Evolutionary conservation across 441 rosid species (phyloP).

Genomic region (Gossypium gossypioides): DNA sequence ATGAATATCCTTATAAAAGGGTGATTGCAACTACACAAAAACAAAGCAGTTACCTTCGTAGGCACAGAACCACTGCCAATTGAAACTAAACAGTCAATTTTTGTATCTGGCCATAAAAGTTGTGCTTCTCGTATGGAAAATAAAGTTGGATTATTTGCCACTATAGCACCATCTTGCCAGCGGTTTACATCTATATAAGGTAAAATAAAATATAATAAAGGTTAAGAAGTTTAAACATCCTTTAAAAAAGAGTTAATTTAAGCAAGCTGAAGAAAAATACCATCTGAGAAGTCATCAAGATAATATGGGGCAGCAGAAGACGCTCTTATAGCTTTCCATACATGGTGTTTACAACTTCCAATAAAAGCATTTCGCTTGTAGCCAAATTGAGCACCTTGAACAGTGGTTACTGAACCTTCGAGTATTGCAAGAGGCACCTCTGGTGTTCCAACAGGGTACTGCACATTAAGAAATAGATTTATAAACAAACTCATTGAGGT

Average conservation of each 20-base stretch:
- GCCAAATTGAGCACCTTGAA: constrained; percentile 68
- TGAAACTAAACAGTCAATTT: constrained; percentile 85
- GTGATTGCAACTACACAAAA: not conserved
- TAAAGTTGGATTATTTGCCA: constrained; percentile 88
- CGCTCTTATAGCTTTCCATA: constrained; percentile 98
- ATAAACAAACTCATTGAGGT: not conserved
- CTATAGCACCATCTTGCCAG: constrained; percentile 99
- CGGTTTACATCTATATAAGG: constrained; percentile 49
- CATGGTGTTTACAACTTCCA: constrained; percentile 85
- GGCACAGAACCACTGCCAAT: constrained; percentile 95
- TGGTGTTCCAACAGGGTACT: constrained; percentile 91
- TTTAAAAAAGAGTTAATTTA: not conserved
- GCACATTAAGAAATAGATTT: constrained; percentile 20
- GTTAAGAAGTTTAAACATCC: not conserved
- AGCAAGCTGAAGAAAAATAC: constrained; percentile 31
- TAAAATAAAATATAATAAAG: not conserved
- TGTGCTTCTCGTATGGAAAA: constrained; percentile 95
- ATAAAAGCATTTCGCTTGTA: constrained; percentile 80
- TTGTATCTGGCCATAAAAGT: constrained; percentile 96
- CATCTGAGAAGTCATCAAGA: constrained; percentile 91
- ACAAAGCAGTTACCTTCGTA: constrained; percentile 48
- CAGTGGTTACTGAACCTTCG: constrained; percentile 58
- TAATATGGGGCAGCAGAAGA: constrained; percentile 98
- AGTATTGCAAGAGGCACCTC: constrained; percentile 66
- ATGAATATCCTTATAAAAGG: not conserved